Base-by-base conservation (phyloP, 2,329 filamentous ascomycete species). In the Didymosphaeria variabile region DNA sequence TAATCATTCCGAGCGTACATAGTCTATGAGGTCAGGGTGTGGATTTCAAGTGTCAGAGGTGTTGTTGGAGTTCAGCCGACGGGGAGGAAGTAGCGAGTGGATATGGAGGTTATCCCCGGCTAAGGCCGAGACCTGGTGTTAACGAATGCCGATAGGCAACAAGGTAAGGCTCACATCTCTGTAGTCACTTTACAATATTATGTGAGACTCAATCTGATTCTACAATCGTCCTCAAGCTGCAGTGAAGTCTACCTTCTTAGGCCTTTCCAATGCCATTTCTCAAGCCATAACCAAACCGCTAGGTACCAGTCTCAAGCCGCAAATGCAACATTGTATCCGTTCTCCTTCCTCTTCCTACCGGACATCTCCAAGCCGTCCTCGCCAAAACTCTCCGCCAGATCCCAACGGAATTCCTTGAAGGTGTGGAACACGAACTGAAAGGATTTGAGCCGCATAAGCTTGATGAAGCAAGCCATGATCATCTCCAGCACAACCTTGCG, bases 401-500 rank as follows among this genome's bases (percentile, higher is more conserved):
- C 46, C 8, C 3, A 7, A 17, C 32, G 5, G 17, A 50, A 34
- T 17, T 32, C 29, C 3, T 12, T 12, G 12, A 50, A 10, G 4
- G 12, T 7, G 5, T 6, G 0, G 29, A 50, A 15, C 29, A 50
- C 13, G 46, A 32, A 50, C 3, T 50, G 26, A 17, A 50, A 50
- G 5, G 46, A 50, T 19, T 52, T 52, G 9, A 65, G 19, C 29
- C 50, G 55, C 34, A 66, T 56, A 5, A 70, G 42, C 53, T 60
- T 60, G 49, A 46, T 57, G 5, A 73, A 45, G 5, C 58, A 15
- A 2, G 57, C 55, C 57, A 69, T 71, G 46, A 72, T 55, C 38
- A 71, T 17, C 29, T 67, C 62, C 36, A 73, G 47, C 19, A 60
- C 62, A 0, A 58, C 62, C 17, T 40, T 44, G 17, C 70, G 67